A percentile compares a stretch with the other conserved stretches of the same genome.
Conservation (phyloP, 2,329 filamentous ascomycete species). For the Aspergillus sp. region DNA sequence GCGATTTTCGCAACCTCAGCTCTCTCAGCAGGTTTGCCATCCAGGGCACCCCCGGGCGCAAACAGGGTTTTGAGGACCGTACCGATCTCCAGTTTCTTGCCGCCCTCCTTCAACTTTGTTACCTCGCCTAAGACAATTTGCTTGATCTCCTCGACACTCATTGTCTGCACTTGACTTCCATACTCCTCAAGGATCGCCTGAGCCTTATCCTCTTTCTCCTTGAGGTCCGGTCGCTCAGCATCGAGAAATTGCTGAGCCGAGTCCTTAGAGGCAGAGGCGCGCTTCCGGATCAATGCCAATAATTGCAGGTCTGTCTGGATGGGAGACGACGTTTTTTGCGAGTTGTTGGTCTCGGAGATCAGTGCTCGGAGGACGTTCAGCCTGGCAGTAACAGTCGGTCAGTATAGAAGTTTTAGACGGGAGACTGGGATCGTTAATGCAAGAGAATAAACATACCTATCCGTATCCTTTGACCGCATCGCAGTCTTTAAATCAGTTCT, state of each 20-base stretch:
- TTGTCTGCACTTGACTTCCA: slow-evolving; percentile 42
- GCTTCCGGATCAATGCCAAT: slow-evolving; percentile 48
- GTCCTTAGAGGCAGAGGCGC: slow-evolving; percentile 35
- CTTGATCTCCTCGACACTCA: slow-evolving; percentile 42
- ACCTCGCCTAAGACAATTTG: slow-evolving; percentile 37
- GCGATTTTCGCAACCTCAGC: slow-evolving; percentile 43
- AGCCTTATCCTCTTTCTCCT: slow-evolving; percentile 47
- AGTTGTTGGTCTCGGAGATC: slow-evolving; percentile 52
- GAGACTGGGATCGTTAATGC: not conserved
- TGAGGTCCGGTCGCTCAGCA: slow-evolving; percentile 45
- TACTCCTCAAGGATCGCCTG: slow-evolving; percentile 47
- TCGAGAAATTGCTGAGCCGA: slow-evolving; percentile 43
- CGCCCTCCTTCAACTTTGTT: slow-evolving; percentile 33
- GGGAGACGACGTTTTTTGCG: slow-evolving; percentile 46
- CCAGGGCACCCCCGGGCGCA: slow-evolving; percentile 40
- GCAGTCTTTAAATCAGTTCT: slow-evolving; percentile 49
- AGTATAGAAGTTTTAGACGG: not conserved
- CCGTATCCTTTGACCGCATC: slow-evolving; percentile 51
- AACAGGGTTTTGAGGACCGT: slow-evolving; percentile 45
- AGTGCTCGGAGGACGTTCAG: slow-evolving; percentile 50
- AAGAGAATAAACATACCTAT: slow-evolving; percentile 33
- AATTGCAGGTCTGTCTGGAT: slow-evolving; percentile 50
- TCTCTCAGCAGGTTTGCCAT: slow-evolving; percentile 46
- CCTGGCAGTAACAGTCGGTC: slow-evolving; percentile 24
- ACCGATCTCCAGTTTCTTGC: slow-evolving; percentile 38